phyloP scores from a whole-genome alignment of 2,329 filamentous ascomycete species.

The Arthrobotrys pseudoclavata region DNA sequence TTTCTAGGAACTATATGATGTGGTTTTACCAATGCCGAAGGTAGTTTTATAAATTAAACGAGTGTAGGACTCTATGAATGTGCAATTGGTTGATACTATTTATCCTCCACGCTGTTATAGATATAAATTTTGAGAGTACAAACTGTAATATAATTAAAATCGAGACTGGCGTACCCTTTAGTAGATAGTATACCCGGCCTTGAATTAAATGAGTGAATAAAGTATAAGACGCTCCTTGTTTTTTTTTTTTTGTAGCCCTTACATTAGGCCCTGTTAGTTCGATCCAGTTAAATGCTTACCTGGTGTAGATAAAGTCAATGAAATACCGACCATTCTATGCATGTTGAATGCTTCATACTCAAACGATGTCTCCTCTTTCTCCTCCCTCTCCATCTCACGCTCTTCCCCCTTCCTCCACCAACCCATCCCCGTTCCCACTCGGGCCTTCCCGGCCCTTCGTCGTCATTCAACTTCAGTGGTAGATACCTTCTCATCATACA shows the following conservation, averaged over 20 bases:
- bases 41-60: neutral
- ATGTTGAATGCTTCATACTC: neutral
- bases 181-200: neutral
- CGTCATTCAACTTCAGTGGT: slow-evolving; percentile 33
- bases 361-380: neutral
- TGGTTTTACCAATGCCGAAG: neutral
- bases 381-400: neutral
- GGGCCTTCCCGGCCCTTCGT: slow-evolving; percentile 54
- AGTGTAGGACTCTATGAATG: neutral
- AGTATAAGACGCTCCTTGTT: neutral
- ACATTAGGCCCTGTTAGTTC: neutral
- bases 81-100: neutral
- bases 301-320: neutral
- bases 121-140: neutral
- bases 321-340: neutral
- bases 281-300: neutral
- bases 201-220: neutral
- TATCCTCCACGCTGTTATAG: neutral
- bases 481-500: slow-evolving; percentile 31
- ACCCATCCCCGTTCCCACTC: slow-evolving; percentile 33
- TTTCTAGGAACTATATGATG: neutral
- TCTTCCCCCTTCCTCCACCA: slow-evolving; percentile 2
- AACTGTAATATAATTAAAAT: neutral
- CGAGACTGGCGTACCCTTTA: neutral
- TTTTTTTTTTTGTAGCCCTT: neutral